Base-by-base conservation (phyloP, 2,329 filamentous ascomycete species). In the Diaporthe citrichinensis region DNA sequence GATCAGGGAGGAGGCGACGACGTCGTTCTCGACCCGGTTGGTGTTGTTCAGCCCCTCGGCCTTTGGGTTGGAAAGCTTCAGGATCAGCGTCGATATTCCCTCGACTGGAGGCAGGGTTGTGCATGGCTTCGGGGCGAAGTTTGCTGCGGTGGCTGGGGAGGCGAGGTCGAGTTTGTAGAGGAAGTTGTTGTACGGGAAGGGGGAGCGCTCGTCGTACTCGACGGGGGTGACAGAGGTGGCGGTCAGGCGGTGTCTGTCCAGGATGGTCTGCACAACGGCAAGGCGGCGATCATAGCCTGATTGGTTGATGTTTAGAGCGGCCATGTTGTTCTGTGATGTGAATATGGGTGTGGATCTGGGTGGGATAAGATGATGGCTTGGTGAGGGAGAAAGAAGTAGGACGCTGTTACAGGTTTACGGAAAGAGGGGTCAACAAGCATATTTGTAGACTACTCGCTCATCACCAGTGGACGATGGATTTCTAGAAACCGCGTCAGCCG, bases 1-100 rank as follows among this genome's bases (percentile, higher is more conserved):
- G 23, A 77, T 78, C 15, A 82, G 73, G 10, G 65, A 65, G n/a
- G 78, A 76, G 1, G 77, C 72, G 1, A 79, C 79, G 10, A 82
- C 80, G 17, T 82, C 80, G 55, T 81, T 82, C 72, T 81, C 76
- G 6, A 81, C 76, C 6, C 80, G 79, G 61, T 80, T 80, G 46
- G 78, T 44, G 31, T 81, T 78, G 77, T 80, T 80, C 14, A 80
- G 41, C 0, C 77, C 78, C 5, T 78, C 74, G 4, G 79, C 78
- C 4, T 51, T 36, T 20, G 77, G 77, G 72, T 81, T 81, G 75
- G 80, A 81, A 28, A 82, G 73, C 31, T 78, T 78, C 39, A 80
- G 61, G 41, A 81, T 72, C 8, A 81, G 46, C 3, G 68, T 39
- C 4, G 78, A 71, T 5, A 79, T 41, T 17, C 78, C 78, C 0